Conservation (phyloP, 768 basidiomycete genomes). For the Auriscalpium orientale region DNA sequence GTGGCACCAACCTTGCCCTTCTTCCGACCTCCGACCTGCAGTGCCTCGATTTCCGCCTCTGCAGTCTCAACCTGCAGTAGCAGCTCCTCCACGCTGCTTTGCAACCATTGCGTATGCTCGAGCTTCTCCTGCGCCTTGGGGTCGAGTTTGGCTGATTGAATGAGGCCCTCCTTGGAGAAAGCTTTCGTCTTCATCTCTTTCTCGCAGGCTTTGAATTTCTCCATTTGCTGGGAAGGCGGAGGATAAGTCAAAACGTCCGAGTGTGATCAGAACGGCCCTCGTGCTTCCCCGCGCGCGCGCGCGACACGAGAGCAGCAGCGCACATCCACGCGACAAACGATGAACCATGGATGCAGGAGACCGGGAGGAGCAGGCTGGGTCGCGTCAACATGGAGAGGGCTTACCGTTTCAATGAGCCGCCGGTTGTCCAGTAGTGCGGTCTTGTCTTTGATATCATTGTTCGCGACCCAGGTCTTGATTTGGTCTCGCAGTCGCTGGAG, state of each 20-base stretch:
- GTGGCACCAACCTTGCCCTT: conserved; percentile 65
- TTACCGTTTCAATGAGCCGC: conserved; percentile 92
- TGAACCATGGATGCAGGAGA: too few relatives aligned
- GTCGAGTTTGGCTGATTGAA: conserved; percentile 88
- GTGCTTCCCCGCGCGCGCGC: not conserved
- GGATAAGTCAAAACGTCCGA: not conserved
- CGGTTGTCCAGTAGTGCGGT: conserved; percentile 85
- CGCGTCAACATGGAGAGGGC: conserved; percentile 21
- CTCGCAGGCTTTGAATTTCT: conserved; percentile 99
- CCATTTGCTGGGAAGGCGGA: conserved; percentile 83
- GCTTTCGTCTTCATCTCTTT: conserved; percentile 99
- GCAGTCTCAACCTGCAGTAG: conserved; percentile 88
- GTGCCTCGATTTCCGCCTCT: conserved; percentile 88
- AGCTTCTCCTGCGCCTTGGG: conserved; percentile 96
- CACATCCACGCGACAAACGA: too few relatives aligned
- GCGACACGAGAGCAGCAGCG: not conserved
- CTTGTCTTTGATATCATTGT: conserved; percentile 99
- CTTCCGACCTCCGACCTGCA: conserved; percentile 76
- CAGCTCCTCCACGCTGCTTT: conserved; percentile 83
- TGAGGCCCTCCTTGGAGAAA: conserved; percentile 97
- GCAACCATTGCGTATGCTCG: conserved; percentile 83
- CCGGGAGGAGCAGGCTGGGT: too few relatives aligned
- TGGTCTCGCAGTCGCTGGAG: conserved; percentile 78
- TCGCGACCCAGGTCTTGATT: conserved; percentile 94
- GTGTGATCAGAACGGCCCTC: not conserved